phyloP scores from a whole-genome alignment of 73 alveolate species.

The Symbiodinium pilosum region DNA sequence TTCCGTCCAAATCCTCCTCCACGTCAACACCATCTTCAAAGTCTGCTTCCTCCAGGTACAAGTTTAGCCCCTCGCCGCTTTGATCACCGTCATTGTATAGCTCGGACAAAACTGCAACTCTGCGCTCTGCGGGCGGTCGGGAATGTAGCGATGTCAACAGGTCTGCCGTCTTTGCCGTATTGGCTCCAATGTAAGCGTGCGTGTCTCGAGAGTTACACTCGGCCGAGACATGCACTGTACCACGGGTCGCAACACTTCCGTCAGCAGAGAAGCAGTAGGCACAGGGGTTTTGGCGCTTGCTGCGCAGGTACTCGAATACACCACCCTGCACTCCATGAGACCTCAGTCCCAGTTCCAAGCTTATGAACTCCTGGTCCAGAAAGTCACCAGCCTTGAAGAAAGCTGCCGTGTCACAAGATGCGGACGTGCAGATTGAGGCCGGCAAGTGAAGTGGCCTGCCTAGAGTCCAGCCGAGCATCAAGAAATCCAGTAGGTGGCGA shows the following conservation, averaged over 20 bases:
- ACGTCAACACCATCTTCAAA: neutral
- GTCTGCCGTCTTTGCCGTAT: neutral
- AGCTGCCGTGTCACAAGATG: neutral
- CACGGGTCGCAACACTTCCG: neutral
- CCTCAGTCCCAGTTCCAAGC: slow-evolving; percentile 6
- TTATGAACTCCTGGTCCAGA: neutral
- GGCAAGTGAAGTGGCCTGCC: neutral
- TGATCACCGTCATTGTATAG: slow-evolving; percentile 1
- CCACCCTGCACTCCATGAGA: slow-evolving; percentile 14
- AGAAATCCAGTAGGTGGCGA: neutral
- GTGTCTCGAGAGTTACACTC: slow-evolving; percentile 10
- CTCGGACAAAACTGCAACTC: neutral
- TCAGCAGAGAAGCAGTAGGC: neutral
- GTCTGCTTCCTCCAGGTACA: neutral
- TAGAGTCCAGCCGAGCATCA: neutral
- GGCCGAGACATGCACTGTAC: slow-evolving; percentile 1
- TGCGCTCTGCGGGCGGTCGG: neutral
- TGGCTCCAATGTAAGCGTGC: neutral
- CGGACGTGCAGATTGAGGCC: neutral
- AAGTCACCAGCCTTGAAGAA: slow-evolving; percentile 16
- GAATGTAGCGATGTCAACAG: neutral
- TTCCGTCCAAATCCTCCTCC: neutral
- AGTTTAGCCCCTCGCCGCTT: neutral
- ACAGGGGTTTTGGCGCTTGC: neutral
- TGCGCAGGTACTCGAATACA: neutral